Percentiles rank a stretch among this genome's conserved stretches.
phyloP scores from a whole-genome alignment of 345 rosid genomes.

The Pugionium dolabratum region DNA sequence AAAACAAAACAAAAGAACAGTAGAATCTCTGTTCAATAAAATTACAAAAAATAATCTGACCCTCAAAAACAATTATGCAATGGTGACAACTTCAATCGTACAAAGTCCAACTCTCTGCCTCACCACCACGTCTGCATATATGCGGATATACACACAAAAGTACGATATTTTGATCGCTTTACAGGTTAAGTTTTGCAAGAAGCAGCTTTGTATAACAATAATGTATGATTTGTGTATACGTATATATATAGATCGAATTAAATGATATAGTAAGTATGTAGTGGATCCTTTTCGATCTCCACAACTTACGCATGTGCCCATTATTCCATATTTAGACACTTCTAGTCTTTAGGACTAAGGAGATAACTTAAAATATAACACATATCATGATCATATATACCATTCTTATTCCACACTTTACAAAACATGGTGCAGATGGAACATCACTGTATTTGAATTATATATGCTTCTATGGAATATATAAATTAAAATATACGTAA shows the following conservation, averaged over 20 bases:
- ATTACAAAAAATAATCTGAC: slow-evolving; percentile 36
- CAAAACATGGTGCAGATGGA: slow-evolving; percentile 37
- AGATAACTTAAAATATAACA: slow-evolving; percentile 43
- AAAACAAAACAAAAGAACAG: slow-evolving; percentile 24
- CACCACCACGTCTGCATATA: slow-evolving; percentile 18
- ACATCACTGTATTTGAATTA: slow-evolving; percentile 30
- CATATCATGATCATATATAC: slow-evolving; percentile 30
- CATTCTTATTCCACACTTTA: slow-evolving; percentile 29
- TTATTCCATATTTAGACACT: slow-evolving; percentile 41
- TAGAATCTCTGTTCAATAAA: slow-evolving; percentile 27
- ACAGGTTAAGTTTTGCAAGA: slow-evolving; percentile 22
- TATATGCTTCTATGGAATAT: slow-evolving; percentile 15
- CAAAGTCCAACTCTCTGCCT: slow-evolving; percentile 12
- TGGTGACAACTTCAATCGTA: slow-evolving; percentile 23
- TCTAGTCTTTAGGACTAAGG: slow-evolving; percentile 38
- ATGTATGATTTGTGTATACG: slow-evolving; percentile 19
- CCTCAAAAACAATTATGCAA: slow-evolving; percentile 16
- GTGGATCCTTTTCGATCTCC: slow-evolving; percentile 45
- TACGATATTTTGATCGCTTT: slow-evolving; percentile 27
- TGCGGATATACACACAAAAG: slow-evolving; percentile 5
- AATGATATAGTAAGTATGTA: slow-evolving; percentile 39
- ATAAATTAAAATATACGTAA: background rate
- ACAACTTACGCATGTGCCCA: slow-evolving; percentile 44
- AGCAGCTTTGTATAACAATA: slow-evolving; percentile 33
- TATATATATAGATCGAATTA: slow-evolving; percentile 19